A percentile compares a stretch with the other conserved stretches of the same genome.
Conservation (phyloP, 2,329 filamentous ascomycete species). For the Cordyceps javanica region DNA sequence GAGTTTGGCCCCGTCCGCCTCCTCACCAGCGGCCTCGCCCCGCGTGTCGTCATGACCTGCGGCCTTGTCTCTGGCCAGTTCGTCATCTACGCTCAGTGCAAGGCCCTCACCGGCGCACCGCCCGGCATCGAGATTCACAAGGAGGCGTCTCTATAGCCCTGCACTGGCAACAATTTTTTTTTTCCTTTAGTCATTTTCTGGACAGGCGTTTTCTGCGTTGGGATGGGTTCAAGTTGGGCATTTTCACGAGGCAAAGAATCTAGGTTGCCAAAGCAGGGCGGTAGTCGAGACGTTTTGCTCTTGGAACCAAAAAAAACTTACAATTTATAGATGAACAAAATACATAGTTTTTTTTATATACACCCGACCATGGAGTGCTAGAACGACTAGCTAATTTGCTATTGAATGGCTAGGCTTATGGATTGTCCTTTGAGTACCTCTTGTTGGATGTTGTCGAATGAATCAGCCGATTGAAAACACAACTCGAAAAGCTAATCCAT, state of each 20-base stretch:
- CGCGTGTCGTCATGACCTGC: conserved; percentile 48
- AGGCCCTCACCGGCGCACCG: conserved; percentile 45
- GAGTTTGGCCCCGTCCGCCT: conserved; percentile 46
- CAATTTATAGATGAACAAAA: neutral
- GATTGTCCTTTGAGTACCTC: too few relatives aligned
- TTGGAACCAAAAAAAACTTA: neutral
- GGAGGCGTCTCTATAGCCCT: conserved; percentile 24
- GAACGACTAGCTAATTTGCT: too few relatives aligned
- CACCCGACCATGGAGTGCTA: too few relatives aligned
- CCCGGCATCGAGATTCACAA: conserved; percentile 49
- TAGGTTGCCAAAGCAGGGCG: neutral
- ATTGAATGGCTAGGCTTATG: too few relatives aligned
- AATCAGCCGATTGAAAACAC: too few relatives aligned
- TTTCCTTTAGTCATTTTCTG: neutral
- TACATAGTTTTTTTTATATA: too few relatives aligned
- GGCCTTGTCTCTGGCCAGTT: conserved; percentile 47
- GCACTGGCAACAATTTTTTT: neutral
- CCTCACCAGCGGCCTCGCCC: conserved; percentile 41
- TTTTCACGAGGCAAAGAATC: neutral
- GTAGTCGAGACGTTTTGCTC: neutral
- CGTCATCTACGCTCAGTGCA: conserved; percentile 51
- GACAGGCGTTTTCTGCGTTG: conserved; percentile 1
- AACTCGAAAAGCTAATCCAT: too few relatives aligned
- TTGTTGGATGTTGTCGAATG: too few relatives aligned
- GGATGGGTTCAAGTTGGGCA: neutral